Evolutionary conservation across 225 moss, liverwort and hornwort genomes (phyloP).

Genomic region (Thuidium tamariscinum): DNA sequence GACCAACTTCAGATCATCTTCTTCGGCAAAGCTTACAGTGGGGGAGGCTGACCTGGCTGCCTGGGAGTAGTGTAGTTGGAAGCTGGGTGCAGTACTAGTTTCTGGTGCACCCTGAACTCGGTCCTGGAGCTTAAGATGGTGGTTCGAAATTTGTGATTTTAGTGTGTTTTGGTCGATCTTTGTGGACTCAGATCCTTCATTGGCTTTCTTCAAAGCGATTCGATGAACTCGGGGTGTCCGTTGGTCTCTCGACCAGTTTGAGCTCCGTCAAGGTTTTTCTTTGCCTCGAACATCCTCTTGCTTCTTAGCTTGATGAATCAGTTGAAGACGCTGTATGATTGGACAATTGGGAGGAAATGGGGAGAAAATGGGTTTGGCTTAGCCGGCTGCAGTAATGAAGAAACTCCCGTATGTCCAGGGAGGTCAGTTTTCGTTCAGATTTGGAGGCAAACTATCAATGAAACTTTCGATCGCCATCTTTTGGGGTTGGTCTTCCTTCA

Average conservation of each 20-base stretch:
- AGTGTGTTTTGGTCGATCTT: neutral
- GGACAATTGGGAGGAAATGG: neutral
- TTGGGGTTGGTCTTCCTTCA: neutral
- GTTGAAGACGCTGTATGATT: neutral
- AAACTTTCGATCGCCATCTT: neutral
- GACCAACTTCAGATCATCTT: conserved; percentile 72
- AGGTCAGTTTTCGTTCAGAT: neutral
- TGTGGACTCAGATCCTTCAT: neutral
- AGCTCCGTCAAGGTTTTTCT: neutral
- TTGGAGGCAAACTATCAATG: neutral
- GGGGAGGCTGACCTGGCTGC: conserved; percentile 23
- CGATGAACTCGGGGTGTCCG: neutral
- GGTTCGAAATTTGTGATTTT: neutral
- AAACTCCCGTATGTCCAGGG: neutral
- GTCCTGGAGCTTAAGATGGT: neutral
- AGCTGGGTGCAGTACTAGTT: neutral
- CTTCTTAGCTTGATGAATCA: neutral
- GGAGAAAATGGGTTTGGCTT: neutral
- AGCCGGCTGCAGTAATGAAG: neutral
- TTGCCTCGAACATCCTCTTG: neutral
- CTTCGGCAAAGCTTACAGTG: conserved; percentile 66
- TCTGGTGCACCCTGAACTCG: neutral
- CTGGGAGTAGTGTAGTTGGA: neutral
- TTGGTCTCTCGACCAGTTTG: neutral
- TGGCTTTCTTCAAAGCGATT: neutral